Conservation (phyloP, 2,329 filamentous ascomycete genomes). For the Xylariaceae sp. region DNA sequence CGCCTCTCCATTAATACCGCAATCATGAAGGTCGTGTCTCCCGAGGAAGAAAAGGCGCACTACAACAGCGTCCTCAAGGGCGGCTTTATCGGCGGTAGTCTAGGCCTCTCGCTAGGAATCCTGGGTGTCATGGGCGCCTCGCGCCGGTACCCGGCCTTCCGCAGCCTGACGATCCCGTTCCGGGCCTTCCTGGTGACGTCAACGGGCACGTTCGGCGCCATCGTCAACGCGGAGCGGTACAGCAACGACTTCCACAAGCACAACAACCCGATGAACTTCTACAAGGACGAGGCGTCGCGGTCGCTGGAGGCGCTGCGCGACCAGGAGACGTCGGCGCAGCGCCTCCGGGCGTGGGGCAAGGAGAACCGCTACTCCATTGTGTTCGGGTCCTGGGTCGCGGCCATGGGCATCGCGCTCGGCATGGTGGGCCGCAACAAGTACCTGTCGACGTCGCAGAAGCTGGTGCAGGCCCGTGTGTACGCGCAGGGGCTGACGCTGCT, state of each 20-base stretch:
- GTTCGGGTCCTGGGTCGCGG: constrained; percentile 73
- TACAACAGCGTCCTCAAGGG: constrained; percentile 78
- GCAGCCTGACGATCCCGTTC: constrained; percentile 80
- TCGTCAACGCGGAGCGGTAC: constrained; percentile 78
- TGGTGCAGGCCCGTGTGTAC: constrained; percentile 92
- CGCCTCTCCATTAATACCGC: constrained; percentile 11
- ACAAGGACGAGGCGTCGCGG: constrained; percentile 60
- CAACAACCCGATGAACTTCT: constrained; percentile 63
- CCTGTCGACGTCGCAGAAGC: constrained; percentile 73
- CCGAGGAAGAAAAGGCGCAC: constrained; percentile 86
- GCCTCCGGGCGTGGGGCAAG: constrained; percentile 67
- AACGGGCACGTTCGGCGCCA: constrained; percentile 76
- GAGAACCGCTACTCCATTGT: constrained; percentile 86
- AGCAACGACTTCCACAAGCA: constrained; percentile 61
- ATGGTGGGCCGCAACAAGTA: constrained; percentile 75
- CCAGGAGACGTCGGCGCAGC: constrained; percentile 54
- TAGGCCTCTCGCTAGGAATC: constrained; percentile 64
- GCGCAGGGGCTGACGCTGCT: constrained; percentile 84
- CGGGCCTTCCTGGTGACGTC: constrained; percentile 86
- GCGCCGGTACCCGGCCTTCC: constrained; percentile 71
- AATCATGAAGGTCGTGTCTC: constrained; percentile 90
- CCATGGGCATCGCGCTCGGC: constrained; percentile 70
- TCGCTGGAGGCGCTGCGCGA: constrained; percentile 49
- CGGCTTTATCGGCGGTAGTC: constrained; percentile 66
- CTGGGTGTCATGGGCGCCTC: constrained; percentile 65